Conservation (phyloP, 1,284 basidiomycete genomes). For the Ganoderma leucocontextum region DNA sequence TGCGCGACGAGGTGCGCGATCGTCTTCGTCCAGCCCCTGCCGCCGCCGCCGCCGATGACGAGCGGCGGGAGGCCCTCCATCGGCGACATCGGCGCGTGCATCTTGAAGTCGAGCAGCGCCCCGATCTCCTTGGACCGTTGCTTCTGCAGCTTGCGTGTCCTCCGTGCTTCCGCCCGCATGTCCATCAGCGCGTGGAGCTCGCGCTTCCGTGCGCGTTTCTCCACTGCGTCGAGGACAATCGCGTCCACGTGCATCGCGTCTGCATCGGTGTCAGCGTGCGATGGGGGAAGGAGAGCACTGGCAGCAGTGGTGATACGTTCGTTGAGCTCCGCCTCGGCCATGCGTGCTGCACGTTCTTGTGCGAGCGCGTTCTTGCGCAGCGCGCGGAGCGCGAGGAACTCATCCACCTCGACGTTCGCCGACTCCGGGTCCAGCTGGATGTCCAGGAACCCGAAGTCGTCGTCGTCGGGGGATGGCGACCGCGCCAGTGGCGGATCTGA, state of each 20-base stretch:
- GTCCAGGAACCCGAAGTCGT: slow-evolving; percentile 45
- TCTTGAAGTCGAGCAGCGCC: slow-evolving; percentile 57
- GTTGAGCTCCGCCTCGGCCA: slow-evolving; percentile 45
- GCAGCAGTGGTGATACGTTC: slow-evolving; percentile 39
- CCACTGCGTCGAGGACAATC: slow-evolving; percentile 29
- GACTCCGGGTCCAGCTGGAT: slow-evolving; percentile 51
- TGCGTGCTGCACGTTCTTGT: slow-evolving; percentile 50
- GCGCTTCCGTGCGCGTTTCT: slow-evolving; percentile 38
- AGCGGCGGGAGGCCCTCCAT: slow-evolving; percentile 28
- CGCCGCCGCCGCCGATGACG: slow-evolving; percentile 17
- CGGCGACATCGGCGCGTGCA: slow-evolving; percentile 39
- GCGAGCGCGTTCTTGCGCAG: slow-evolving; percentile 49
- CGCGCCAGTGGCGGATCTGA: slow-evolving; percentile 47
- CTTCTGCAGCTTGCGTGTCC: slow-evolving; percentile 56
- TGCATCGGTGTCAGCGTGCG: slow-evolving; percentile 1
- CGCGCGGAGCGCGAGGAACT: slow-evolving; percentile 45
- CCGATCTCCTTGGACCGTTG: slow-evolving; percentile 60
- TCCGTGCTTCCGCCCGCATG: slow-evolving; percentile 53
- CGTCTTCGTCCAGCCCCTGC: slow-evolving; percentile 44
- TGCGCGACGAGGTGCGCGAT: slow-evolving; percentile 62
- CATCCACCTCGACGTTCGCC: slow-evolving; percentile 39
- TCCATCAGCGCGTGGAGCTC: slow-evolving; percentile 49
- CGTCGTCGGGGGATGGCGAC: slow-evolving; percentile 57
- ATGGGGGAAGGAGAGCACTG: slow-evolving; percentile 36
- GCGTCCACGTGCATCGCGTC: slow-evolving; percentile 20